Percentiles rank a stretch among this genome's conserved stretches.
phyloP scores from a whole-genome alignment of 352 stramenopile genomes.

The Pythium sp. region DNA sequence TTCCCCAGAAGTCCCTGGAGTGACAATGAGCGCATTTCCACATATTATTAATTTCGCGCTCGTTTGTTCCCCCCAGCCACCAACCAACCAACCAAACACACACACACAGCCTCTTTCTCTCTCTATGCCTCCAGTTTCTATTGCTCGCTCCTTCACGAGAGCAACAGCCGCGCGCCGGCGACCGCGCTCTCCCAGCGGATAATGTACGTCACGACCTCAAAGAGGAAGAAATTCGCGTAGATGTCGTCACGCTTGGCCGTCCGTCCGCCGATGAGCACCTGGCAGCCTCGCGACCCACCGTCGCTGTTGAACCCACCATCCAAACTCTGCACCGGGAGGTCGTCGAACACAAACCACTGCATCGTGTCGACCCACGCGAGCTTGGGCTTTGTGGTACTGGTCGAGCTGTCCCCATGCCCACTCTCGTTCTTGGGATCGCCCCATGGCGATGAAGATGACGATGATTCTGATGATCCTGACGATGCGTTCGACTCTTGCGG shows the following conservation, averaged over 20 bases:
- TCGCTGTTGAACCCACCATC: neutral
- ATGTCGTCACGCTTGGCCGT: conserved; percentile 37
- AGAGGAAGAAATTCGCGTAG: conserved; percentile 45
- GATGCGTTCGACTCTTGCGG: conserved; percentile 10
- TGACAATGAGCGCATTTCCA: neutral
- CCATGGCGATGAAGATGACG: neutral
- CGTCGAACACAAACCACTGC: conserved; percentile 39
- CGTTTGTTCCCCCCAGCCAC: neutral
- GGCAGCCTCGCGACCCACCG: neutral
- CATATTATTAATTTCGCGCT: neutral
- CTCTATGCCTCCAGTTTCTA: neutral
- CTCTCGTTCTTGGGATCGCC: neutral
- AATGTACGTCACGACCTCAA: conserved; percentile 49
- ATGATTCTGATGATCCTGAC: neutral
- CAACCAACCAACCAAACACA: neutral
- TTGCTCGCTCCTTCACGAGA: conserved; percentile 5
- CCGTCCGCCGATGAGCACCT: conserved; percentile 27
- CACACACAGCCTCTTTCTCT: too few relatives aligned
- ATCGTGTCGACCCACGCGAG: conserved; percentile 44
- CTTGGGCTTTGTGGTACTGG: conserved; percentile 21
- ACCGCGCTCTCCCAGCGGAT: conserved; percentile 45
- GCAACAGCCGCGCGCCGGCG: conserved; percentile 31
- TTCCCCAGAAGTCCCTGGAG: too few relatives aligned
- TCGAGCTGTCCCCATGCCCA: neutral
- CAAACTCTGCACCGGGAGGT: neutral